Base-by-base conservation (phyloP, 345 rosid genomes). In the Camelina laxa region DNA sequence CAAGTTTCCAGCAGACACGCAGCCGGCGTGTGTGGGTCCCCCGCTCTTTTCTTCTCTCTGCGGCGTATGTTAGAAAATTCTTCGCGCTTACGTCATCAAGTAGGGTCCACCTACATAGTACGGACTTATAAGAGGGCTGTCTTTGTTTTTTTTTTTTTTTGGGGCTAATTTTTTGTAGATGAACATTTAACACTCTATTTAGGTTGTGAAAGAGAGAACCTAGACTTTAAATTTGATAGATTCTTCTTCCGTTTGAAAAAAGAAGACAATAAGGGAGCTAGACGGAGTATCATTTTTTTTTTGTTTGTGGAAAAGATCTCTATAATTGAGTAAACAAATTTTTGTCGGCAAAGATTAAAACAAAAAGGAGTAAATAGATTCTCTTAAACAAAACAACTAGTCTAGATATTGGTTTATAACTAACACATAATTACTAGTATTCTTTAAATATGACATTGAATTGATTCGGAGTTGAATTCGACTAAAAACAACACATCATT, bases 21-120 rank as follows among this genome's bases (percentile, higher is more conserved):
- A 61, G 86, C 82, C 87, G 87, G 84, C 81, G 42, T 61, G 44
- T 20, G 61, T 49, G 82, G 85, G 70, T n/a, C 30, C 36, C 66
- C 27, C 42, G 7, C 2, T 3, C 21, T 1, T 0, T 36, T 57
- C 33, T 48, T 12, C 36, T 44, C 60, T 56, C 35, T 35, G 15
- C 67, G 45, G 79, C 63, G 67, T 72, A 68, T 44, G 77, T 60
- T 54, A 60, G 67, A 49, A 49, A 62, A 39, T 31, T 65, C 38
- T 60, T 63, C 9, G 33, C 19, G 48, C 55, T 56, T 45, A 64
- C 83, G 78, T 81, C 82, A 78, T 20, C 8, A 4, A 13, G 55
- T 39, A 61, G 76, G 70, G 65, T 77, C 81, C 24, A 47, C 6
- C 12, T 42, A n/a, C 57, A 21, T 45, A 31, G 48, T 67, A 50